A percentile compares a stretch with the other conserved stretches of the same genome.
phyloP scores from a whole-genome alignment of 75 land plant genomes.

The Sequoiadendron giganteum region DNA sequence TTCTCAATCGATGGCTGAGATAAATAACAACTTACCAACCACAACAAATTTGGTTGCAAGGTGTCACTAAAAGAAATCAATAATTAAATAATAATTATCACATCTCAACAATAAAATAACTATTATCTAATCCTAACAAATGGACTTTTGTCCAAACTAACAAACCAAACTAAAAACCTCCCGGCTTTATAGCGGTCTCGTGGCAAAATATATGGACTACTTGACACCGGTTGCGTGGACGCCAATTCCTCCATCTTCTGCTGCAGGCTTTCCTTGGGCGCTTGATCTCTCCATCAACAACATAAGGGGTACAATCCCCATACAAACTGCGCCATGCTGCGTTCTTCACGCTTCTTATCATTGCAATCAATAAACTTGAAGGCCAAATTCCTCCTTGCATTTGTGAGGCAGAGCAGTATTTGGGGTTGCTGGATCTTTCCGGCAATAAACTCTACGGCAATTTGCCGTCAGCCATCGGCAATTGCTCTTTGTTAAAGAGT shows the following conservation, averaged over 20 bases:
- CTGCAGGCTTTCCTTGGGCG: neutral
- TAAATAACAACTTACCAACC: too few species aligned
- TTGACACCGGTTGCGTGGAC: neutral
- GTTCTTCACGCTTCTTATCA: neutral
- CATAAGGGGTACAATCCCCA: neutral
- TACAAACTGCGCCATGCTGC: neutral
- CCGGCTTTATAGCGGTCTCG: neutral
- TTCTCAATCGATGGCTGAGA: too few species aligned
- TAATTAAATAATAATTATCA: too few species aligned
- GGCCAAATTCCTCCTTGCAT: neutral
- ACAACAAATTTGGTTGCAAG: too few species aligned
- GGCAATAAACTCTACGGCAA: neutral
- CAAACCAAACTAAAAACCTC: neutral
- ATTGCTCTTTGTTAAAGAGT: neutral
- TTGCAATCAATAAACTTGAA: neutral
- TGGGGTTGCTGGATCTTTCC: neutral
- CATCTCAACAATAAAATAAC: too few species aligned
- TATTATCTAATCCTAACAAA: too few species aligned
- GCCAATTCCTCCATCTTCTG: neutral
- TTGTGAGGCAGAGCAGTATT: neutral
- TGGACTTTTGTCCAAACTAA: too few species aligned
- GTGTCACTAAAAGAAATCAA: too few species aligned
- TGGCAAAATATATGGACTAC: neutral
- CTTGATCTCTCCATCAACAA: neutral
- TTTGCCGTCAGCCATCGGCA: neutral